Conservation (phyloP, 140 eudicot genomes). For the Erigeron philadelphicus region DNA sequence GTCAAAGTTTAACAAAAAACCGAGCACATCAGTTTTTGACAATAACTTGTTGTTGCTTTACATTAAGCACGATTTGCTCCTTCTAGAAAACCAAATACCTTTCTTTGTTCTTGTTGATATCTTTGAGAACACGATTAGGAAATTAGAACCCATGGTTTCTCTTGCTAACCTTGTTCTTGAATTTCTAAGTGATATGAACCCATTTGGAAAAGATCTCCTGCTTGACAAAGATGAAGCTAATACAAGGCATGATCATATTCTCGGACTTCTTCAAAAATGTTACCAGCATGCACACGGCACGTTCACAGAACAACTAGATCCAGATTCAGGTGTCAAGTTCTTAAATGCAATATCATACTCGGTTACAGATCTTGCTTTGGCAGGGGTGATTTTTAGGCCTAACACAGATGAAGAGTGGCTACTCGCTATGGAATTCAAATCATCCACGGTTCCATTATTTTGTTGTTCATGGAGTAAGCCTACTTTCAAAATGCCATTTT, state of each 20-base stretch:
- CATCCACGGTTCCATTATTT: background rate
- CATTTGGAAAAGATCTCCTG: conserved; percentile 1
- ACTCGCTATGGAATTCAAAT: conserved; percentile 14
- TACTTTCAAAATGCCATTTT: conserved; percentile 14
- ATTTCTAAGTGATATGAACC: conserved; percentile 22
- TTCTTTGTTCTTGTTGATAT: conserved; percentile 26
- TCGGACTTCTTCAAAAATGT: conserved; percentile 26
- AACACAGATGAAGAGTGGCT: background rate
- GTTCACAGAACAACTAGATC: background rate
- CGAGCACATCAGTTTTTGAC: background rate
- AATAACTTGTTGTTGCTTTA: conserved; percentile 14
- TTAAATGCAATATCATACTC: conserved; percentile 12
- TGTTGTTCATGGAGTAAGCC: conserved; percentile 10
- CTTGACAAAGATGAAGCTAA: background rate
- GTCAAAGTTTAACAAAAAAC: background rate
- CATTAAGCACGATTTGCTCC: conserved; percentile 18
- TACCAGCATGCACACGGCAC: conserved; percentile 1
- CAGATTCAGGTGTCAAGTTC: background rate
- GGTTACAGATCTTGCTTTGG: conserved; percentile 11
- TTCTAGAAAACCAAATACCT: conserved; percentile 36
- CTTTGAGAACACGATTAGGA: conserved; percentile 13
- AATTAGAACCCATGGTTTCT: background rate
- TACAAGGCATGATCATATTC: conserved; percentile 21
- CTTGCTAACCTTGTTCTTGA: conserved; percentile 10
- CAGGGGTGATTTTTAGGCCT: conserved; percentile 23